Percentiles rank a stretch among this genome's conserved stretches.
phyloP scores from a whole-genome alignment of 768 basidiomycete genomes.

The Pholiota molesta region DNA sequence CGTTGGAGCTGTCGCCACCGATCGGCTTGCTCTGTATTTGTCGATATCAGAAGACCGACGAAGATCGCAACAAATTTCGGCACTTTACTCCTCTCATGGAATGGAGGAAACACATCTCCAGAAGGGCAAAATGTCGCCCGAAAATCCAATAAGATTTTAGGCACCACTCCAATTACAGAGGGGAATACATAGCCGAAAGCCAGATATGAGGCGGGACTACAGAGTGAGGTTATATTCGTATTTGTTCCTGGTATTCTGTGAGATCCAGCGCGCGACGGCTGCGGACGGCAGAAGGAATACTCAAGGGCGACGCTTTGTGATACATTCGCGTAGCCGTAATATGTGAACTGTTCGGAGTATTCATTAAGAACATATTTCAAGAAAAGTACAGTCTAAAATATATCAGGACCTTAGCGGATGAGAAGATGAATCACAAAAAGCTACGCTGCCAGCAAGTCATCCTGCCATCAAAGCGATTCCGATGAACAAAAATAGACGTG shows the following conservation, averaged over 20 bases:
- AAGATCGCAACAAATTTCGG: no score
- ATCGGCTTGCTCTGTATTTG: no score
- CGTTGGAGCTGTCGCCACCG: no score
- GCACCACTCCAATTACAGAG: neutral
- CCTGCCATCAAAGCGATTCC: slow-evolving; percentile 98
- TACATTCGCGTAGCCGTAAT: slow-evolving; percentile 96
- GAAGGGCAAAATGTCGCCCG: no score
- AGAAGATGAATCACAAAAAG: neutral
- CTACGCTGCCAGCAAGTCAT: slow-evolving; percentile 91
- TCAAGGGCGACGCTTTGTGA: slow-evolving; percentile 84
- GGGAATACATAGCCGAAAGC: neutral
- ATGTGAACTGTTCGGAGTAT: slow-evolving; percentile 76
- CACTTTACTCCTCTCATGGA: no score
- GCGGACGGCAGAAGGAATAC: slow-evolving; percentile 88
- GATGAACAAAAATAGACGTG: slow-evolving; percentile 87
- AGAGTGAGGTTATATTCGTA: slow-evolving; percentile 93
- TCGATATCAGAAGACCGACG: no score
- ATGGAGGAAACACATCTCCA: no score
- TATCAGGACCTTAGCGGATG: neutral
- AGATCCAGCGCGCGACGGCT: slow-evolving; percentile 94
- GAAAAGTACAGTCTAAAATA: slow-evolving; percentile 75
- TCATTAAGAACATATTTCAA: slow-evolving; percentile 85
- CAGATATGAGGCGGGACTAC: slow-evolving; percentile 27
- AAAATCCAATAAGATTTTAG: neutral
- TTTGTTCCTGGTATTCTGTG: slow-evolving; percentile 82